Conservation (phyloP, 1,284 basidiomycete species). For the Porogramme epimiltina region DNA sequence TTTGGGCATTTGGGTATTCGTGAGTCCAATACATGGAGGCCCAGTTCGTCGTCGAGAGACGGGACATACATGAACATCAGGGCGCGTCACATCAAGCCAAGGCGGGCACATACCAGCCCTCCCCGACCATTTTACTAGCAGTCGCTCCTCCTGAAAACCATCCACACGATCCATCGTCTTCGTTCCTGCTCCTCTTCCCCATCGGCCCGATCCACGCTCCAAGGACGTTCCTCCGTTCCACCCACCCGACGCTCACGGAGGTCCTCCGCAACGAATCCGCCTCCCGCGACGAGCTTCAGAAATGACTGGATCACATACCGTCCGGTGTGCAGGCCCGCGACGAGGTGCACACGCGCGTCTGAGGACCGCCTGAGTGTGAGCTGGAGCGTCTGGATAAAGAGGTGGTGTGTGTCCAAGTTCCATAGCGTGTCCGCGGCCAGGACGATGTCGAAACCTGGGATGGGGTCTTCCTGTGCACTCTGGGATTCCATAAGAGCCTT, state of each 20-base stretch:
- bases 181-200: constrained; percentile 64
- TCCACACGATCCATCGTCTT: constrained; percentile 71
- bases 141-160: constrained; percentile 54
- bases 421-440: constrained; percentile 76
- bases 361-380: constrained; percentile 44
- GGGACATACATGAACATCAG: too few relatives aligned
- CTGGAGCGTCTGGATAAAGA: constrained; percentile 55
- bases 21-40: too few relatives aligned
- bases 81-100: too few relatives aligned
- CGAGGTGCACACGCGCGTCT: constrained; percentile 54
- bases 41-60: too few relatives aligned
- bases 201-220: constrained; percentile 52
- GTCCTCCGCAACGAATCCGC: constrained; percentile 50
- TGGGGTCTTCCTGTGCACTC: background rate
- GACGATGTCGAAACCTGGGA: constrained; percentile 57
- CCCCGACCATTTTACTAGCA: background rate
- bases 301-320: constrained; percentile 68
- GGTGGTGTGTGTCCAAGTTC: constrained; percentile 60
- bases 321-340: constrained; percentile 76
- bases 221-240: constrained; percentile 42
- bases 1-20: too few relatives aligned
- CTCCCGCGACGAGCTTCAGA: constrained; percentile 38
- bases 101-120: too few relatives aligned
- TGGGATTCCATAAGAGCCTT: constrained; percentile 31
- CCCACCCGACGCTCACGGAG: constrained; percentile 50